A percentile compares a stretch with the other conserved stretches of the same genome.
These are phyloP conservation scores for Lumnitzera littorea DNA, from an alignment of 345 rosid species.

Conservation along the genomic window DNA sequence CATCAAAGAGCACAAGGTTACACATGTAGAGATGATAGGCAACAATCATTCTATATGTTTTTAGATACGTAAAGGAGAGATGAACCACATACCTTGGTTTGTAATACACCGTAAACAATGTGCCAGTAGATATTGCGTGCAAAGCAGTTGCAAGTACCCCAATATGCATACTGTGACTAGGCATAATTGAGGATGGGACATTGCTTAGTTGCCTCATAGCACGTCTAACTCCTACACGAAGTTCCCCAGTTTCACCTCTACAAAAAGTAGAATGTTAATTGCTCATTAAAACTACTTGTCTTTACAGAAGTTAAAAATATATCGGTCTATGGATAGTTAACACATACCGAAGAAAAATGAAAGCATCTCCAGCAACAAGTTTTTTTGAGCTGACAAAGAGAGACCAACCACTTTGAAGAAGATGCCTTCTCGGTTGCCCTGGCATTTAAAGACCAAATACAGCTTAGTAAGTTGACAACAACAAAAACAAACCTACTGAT, in stretches of 20 bases:
- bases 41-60: too few species aligned
- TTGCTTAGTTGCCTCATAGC: slow-evolving; percentile 42
- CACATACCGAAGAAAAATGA: slow-evolving; percentile 49
- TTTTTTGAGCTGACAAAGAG: slow-evolving; percentile 53
- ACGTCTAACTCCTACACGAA: slow-evolving; percentile 59
- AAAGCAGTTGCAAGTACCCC: slow-evolving; percentile 68
- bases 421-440: slow-evolving; percentile 71
- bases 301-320: background rate
- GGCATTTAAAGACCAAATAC: background rate
- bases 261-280: slow-evolving; percentile 1
- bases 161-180: slow-evolving; percentile 63
- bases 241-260: slow-evolving; percentile 54
- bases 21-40: too few species aligned
- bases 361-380: slow-evolving; percentile 67
- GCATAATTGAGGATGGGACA: slow-evolving; percentile 54
- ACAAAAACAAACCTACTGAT: background rate
- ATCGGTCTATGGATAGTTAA: background rate
- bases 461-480: background rate
- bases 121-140: slow-evolving; percentile 45
- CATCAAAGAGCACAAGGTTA: too few species aligned
- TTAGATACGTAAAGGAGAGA: background rate
- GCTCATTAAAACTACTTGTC: background rate
- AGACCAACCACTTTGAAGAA: slow-evolving; percentile 66
- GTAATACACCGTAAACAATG: slow-evolving; percentile 50
- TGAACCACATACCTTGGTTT: slow-evolving; percentile 39